phyloP scores from a whole-genome alignment of 106 monocot genomes.

The Phalaenopsis aphrodite region DNA sequence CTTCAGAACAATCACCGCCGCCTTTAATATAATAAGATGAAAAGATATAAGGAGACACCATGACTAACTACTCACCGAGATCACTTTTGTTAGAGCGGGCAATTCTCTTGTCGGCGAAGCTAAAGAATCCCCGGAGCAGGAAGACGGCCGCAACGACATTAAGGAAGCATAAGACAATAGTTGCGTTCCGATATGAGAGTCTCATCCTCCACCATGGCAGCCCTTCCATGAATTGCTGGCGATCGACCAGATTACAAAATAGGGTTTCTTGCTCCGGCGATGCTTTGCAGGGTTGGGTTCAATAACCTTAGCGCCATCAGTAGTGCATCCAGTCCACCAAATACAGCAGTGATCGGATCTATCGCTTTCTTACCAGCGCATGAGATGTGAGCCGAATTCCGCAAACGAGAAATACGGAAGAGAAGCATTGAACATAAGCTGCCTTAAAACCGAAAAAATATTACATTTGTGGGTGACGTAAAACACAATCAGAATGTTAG shows the following conservation, averaged over 20 bases:
- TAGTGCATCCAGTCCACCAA: neutral
- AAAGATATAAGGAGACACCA: neutral
- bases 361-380: neutral
- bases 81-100: constrained; percentile 8
- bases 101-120: constrained; percentile 15
- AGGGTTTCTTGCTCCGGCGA: neutral
- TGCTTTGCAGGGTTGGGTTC: neutral
- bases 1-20: neutral
- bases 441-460: too few relatives aligned
- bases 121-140: constrained; percentile 45
- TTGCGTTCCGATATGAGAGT: constrained; percentile 70
- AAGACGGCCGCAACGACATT: constrained; percentile 47
- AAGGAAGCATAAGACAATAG: constrained; percentile 51
- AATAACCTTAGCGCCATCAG: neutral
- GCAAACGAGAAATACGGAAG: too few relatives aligned
- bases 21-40: neutral
- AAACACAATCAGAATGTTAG: too few relatives aligned
- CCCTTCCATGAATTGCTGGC: constrained; percentile 7
- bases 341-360: neutral
- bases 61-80: constrained; percentile 2
- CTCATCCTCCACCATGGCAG: constrained; percentile 26
- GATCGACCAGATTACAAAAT: neutral
- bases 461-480: too few relatives aligned
- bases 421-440: too few relatives aligned
- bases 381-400: too few relatives aligned